Percentiles rank a stretch among this genome's conserved stretches.
phyloP scores from a whole-genome alignment of 495 filamentous ascomycete genomes.

The Hypoxylon fragiforme region DNA sequence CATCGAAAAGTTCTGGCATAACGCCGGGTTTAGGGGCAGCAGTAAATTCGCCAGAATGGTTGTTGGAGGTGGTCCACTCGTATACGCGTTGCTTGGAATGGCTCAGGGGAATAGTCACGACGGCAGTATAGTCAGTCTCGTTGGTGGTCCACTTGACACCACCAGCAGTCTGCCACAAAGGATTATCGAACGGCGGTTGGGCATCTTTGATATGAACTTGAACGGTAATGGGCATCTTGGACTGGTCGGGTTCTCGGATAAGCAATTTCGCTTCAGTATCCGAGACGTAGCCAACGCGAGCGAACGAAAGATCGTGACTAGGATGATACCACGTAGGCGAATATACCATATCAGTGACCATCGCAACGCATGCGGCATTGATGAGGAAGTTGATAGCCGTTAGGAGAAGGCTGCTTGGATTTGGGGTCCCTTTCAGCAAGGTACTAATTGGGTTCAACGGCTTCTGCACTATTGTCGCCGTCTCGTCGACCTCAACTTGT shows the following conservation, averaged over 20 bases:
- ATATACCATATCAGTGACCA: slow-evolving; percentile 74
- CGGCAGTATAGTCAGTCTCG: slow-evolving; percentile 78
- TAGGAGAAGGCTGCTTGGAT: slow-evolving; percentile 58
- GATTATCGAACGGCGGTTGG: slow-evolving; percentile 49
- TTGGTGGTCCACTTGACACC: slow-evolving; percentile 65
- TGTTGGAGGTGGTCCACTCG: slow-evolving; percentile 80
- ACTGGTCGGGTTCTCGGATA: slow-evolving; percentile 76
- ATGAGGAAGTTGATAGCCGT: slow-evolving; percentile 67
- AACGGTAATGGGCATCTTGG: slow-evolving; percentile 74
- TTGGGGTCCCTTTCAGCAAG: slow-evolving; percentile 76
- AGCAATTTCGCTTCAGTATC: slow-evolving; percentile 77
- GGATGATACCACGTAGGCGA: slow-evolving; percentile 68
- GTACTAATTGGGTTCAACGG: slow-evolving; percentile 56
- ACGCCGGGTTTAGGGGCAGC: slow-evolving; percentile 65
- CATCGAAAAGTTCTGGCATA: slow-evolving; percentile 57
- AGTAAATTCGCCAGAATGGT: slow-evolving; percentile 74
- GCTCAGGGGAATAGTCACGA: slow-evolving; percentile 60
- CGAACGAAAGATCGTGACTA: slow-evolving; percentile 76
- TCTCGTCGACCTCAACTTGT: slow-evolving; percentile 56
- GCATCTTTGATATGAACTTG: slow-evolving; percentile 56
- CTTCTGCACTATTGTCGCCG: slow-evolving; percentile 47
- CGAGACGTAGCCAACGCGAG: slow-evolving; percentile 83
- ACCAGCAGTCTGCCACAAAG: slow-evolving; percentile 68
- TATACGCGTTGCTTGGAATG: slow-evolving; percentile 64
- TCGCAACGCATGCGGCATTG: slow-evolving; percentile 66